Evolutionary conservation across 2,329 filamentous ascomycete genomes (phyloP), one percentile per base, ranked within the genome.

Genomic region (Parascedosporium putredinis): DNA sequence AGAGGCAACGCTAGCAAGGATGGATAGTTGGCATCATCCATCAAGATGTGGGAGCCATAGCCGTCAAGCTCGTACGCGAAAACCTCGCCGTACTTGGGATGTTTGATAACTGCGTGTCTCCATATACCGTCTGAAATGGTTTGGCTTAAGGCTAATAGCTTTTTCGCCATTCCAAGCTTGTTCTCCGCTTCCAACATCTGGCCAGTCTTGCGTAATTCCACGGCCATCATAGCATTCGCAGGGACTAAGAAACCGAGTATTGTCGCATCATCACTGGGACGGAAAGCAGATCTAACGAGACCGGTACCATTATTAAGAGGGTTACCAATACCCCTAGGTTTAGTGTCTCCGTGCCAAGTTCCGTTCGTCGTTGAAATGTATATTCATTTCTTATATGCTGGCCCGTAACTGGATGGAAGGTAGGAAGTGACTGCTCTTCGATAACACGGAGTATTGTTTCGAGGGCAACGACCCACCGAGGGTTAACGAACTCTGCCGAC

Each of bases 231-330:
- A 22, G 93, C 93, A 62, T 98, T 98, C 33, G 88, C 84, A 0
- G 93, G 93, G 56, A 98, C 95, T 63, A 95, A 88, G 71, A 88
- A 98, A 42, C 90, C 90, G 3, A 98, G 73, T 33, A 93, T 96
- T 0, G 89, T 94, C 2, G 93, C 88, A 64, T 98, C 93, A 59
- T 98, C 93, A 55, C 88, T 95, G 4, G 93, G 93, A 1, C 93
- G 79, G 69, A 98, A 98, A 1, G 93, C 91, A 36, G 88, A 95
- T 52, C 93, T 81, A 45, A 97, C 76, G 1, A 98, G 76, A 0
- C 88, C 89, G 0, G 93, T 96, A 16, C 83, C 87, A 56, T 73
- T 76, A 57, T 88, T 90, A 14, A 98, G 71, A 1, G 93, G 93
- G 62, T 98, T 98, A n/a, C 93, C 93, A 22, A 89, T 73, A 1